Evolutionary conservation across 306 rosid genomes (phyloP).

Genomic region (Fragaria nilgerrensis): DNA sequence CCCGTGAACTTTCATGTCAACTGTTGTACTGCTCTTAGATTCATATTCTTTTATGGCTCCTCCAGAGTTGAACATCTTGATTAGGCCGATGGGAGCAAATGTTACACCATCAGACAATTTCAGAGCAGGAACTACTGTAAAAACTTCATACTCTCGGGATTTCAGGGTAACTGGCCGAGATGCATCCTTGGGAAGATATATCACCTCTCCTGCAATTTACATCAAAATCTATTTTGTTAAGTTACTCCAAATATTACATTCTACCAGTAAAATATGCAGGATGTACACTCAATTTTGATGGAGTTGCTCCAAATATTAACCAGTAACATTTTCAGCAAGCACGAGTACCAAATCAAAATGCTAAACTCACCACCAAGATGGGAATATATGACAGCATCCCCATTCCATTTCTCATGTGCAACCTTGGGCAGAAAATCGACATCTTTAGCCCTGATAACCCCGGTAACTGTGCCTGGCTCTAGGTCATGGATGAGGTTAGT

Average conservation of each 20-base stretch:
- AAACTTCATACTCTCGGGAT: slow-evolving; percentile 64
- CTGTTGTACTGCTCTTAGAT: slow-evolving; percentile 25
- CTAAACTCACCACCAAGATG: slow-evolving; percentile 73
- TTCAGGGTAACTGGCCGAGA: slow-evolving; percentile 58
- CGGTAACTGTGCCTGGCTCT: slow-evolving; percentile 55
- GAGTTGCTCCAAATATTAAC: too few species aligned
- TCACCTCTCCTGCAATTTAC: slow-evolving; percentile 54
- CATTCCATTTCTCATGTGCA: slow-evolving; percentile 63
- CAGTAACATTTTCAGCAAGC: too few species aligned
- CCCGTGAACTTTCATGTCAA: slow-evolving; percentile 50
- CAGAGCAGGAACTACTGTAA: slow-evolving; percentile 62
- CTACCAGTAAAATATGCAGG: slow-evolving; percentile 2
- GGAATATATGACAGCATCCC: slow-evolving; percentile 60
- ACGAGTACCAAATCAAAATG: neutral
- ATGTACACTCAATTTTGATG: too few species aligned
- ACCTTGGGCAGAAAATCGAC: slow-evolving; percentile 50
- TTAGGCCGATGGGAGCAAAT: slow-evolving; percentile 75
- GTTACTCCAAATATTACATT: neutral
- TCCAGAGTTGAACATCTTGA: slow-evolving; percentile 90
- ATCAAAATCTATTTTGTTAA: neutral
- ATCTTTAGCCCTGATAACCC: slow-evolving; percentile 71
- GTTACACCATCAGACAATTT: slow-evolving; percentile 37
- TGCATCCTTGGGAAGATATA: slow-evolving; percentile 64
- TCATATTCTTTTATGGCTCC: slow-evolving; percentile 71
- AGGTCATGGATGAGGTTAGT: slow-evolving; percentile 65